Conservation (phyloP, 441 rosid species). For the Gossypium gossypioides region DNA sequence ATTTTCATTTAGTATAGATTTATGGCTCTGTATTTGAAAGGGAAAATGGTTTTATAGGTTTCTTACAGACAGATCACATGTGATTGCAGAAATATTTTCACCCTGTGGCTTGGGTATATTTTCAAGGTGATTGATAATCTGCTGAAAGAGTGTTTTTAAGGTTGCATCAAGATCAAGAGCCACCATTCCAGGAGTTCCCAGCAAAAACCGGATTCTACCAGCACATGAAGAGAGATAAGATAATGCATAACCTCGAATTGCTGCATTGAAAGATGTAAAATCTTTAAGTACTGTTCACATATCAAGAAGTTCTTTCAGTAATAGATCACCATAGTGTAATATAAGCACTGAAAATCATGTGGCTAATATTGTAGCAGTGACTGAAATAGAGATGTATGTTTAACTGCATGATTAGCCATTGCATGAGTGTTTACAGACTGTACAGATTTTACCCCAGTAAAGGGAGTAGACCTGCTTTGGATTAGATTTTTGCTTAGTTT, state of each 20-base stretch:
- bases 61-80: conserved; percentile 92
- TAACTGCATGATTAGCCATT: not conserved
- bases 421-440: not conserved
- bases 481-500: not conserved
- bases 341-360: not conserved
- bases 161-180: conserved; percentile 92
- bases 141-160: conserved; percentile 81
- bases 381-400: not conserved
- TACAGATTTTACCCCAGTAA: not conserved
- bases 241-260: conserved; percentile 93
- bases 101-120: conserved; percentile 85
- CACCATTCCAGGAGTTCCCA: conserved; percentile 96
- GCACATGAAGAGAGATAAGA: conserved; percentile 98
- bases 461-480: not conserved
- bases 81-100: conserved; percentile 79
- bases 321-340: conserved; percentile 7
- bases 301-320: conserved; percentile 10
- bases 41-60: conserved; percentile 18
- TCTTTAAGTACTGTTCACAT: conserved; percentile 15
- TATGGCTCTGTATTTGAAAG: conserved; percentile 3
- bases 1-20: not conserved
- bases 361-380: not conserved
- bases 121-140: conserved; percentile 80
- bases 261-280: conserved; percentile 47
- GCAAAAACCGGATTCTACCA: conserved; percentile 85